A percentile compares a stretch with the other conserved stretches of the same genome.
phyloP scores from a whole-genome alignment of 495 filamentous ascomycete genomes.

The Haplographium delicatum region DNA sequence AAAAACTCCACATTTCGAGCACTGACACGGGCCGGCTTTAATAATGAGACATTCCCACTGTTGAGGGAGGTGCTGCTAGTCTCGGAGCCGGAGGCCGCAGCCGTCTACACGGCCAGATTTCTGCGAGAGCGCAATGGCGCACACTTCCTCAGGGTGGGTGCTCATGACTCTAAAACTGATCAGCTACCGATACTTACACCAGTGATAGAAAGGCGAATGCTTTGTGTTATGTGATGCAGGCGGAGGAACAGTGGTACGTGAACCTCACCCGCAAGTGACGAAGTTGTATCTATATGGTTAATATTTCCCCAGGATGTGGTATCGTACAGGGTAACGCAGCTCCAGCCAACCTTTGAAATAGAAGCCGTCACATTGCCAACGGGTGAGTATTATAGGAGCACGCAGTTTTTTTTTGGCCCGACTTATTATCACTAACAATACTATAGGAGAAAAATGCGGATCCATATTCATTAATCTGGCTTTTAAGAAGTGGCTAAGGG shows the following conservation, averaged over 20 bases:
- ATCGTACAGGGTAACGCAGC: constrained; percentile 13
- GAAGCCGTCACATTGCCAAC: constrained; percentile 3
- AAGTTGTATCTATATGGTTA: not conserved
- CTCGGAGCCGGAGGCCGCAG: constrained; percentile 20
- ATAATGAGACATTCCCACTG: constrained; percentile 7
- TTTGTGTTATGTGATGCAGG: constrained; percentile 25
- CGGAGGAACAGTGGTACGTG: constrained; percentile 24
- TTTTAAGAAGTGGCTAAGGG: constrained; percentile 16
- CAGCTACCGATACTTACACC: not conserved
- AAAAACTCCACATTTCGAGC: constrained; percentile 19
- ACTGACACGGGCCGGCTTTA: constrained; percentile 11
- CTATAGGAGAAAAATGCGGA: constrained; percentile 11
- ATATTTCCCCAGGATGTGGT: constrained; percentile 10
- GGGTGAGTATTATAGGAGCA: not conserved
- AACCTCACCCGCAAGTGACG: not conserved
- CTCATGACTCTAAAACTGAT: not conserved
- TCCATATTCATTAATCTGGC: constrained; percentile 13
- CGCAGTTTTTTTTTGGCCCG: not conserved
- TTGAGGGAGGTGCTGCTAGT: constrained; percentile 9
- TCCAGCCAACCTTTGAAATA: constrained; percentile 7
- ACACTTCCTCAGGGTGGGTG: constrained; percentile 11
- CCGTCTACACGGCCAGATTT: constrained; percentile 15
- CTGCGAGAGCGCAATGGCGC: constrained; percentile 3
- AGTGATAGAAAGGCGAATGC: constrained; percentile 15
- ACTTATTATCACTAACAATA: not conserved